Base-by-base conservation (phyloP, 2,329 filamentous ascomycete genomes). In the Colletotrichum higginsianum region DNA sequence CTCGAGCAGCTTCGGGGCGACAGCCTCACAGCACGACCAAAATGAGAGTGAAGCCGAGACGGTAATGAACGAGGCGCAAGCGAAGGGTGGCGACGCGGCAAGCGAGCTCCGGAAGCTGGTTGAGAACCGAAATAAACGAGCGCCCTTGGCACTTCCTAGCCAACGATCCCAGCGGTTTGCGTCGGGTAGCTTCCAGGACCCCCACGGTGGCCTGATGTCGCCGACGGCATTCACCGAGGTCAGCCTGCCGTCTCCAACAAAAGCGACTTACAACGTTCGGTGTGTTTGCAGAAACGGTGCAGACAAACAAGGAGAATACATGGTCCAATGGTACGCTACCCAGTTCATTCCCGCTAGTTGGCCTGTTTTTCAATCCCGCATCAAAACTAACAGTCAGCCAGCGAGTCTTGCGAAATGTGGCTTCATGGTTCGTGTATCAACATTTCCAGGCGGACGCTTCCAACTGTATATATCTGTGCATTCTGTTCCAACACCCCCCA, bases 351-450 rank as follows among this genome's bases (percentile, higher is more conserved):
- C 49, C 13, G 79, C 49, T 63, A 58, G 7, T 23, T 35, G 30
- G 42, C 40, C 23, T 66, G 40, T 47, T 53, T 35, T 40, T 15
- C 15, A 8, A 61, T 56, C 60, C 60, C 62, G 42, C 40, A 26
- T 35, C 38, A 58, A 58, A 66, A 67, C 71, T 64, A 50, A 72
- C 57, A 44, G n/a, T 18, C 23, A 4, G 61, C 21, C 75, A 92
- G 90, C 76, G 87, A 91, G 80, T 89, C 88, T 30, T 92, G 90
- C 77, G 89, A 91, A 76, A 87, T 90, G 83, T 90, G 87, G 85
- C 86, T 91, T 40, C 90, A 92, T 77, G 89, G 88, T n/a, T 84
- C 84, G 67, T 92, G 90, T 77, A 84, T 91, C 75, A 89, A 89
- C 73, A 87, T 91, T 73, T 87, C 86, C 56, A 85, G 85, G 58